Evolutionary conservation across 768 basidiomycete species (phyloP).

Genomic region (Leccinum subtestaceum): DNA sequence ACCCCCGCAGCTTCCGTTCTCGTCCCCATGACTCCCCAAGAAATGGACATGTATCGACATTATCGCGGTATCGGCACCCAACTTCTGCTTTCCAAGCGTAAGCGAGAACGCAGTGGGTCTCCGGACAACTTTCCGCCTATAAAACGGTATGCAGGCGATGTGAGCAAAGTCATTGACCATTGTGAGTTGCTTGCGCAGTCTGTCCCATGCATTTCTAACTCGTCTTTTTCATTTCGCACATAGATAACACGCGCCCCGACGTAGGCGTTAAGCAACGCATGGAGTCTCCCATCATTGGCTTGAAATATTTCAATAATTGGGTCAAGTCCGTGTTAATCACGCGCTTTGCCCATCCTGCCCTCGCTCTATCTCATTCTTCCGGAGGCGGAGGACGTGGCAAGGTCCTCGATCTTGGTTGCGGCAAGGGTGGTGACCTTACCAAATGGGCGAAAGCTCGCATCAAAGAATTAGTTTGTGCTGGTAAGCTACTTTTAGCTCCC

Average conservation of each 20-base stretch:
- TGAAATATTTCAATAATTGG: constrained; percentile 99
- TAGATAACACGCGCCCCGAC: constrained; percentile 93
- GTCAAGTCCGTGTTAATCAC: constrained; percentile 96
- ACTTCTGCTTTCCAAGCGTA: constrained; percentile 50
- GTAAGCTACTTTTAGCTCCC: constrained; percentile 41
- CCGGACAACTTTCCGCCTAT: constrained; percentile 40
- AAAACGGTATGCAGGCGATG: constrained; percentile 64
- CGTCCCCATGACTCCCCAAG: constrained; percentile 59
- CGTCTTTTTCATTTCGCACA: neutral
- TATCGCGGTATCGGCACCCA: constrained; percentile 56
- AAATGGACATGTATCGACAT: constrained; percentile 57
- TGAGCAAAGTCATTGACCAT: constrained; percentile 71
- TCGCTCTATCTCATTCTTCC: constrained; percentile 40
- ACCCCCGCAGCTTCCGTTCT: constrained; percentile 62
- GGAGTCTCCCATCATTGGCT: constrained; percentile 91
- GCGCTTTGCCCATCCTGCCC: constrained; percentile 76
- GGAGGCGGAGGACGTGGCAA: constrained; percentile 50
- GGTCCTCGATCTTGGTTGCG: constrained; percentile 95
- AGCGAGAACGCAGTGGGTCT: constrained; percentile 42
- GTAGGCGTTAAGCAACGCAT: constrained; percentile 81
- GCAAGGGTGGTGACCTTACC: constrained; percentile 96
- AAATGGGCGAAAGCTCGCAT: constrained; percentile 93
- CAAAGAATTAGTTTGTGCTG: constrained; percentile 75
- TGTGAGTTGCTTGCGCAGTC: constrained; percentile 48
- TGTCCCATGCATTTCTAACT: constrained; percentile 4